Evolutionary conservation across 2,329 filamentous ascomycete genomes (phyloP).

Genomic region (Nemania sp.): DNA sequence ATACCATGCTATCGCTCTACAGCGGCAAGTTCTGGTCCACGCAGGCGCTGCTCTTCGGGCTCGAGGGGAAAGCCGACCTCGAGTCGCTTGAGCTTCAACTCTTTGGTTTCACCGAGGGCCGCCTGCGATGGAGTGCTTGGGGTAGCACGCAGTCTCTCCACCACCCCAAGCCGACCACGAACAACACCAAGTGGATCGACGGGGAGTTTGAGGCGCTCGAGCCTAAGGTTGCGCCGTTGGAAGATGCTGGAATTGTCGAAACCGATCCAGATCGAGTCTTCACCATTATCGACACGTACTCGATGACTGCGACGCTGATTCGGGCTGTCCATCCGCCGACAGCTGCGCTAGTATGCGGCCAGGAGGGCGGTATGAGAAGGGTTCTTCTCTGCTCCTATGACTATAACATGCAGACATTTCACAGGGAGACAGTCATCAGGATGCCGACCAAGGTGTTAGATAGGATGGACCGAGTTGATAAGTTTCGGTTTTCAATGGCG

Average conservation of each 20-base stretch:
- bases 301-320: conserved; percentile 22
- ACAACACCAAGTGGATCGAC: conserved; percentile 2
- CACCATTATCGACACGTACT: conserved; percentile 30
- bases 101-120: conserved; percentile 19
- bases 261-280: conserved; percentile 7
- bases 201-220: conserved; percentile 10
- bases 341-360: conserved; percentile 14
- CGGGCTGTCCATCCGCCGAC: conserved; percentile 25
- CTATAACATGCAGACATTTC: conserved; percentile 22
- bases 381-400: conserved; percentile 31
- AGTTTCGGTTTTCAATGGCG: conserved; percentile 12
- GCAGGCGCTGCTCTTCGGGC: conserved; percentile 9
- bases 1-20: neutral
- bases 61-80: conserved; percentile 17
- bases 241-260: neutral
- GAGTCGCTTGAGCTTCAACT: conserved; percentile 7
- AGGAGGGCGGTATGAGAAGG: conserved; percentile 31
- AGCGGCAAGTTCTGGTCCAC: conserved; percentile 21
- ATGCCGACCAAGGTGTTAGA: conserved; percentile 28
- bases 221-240: neutral
- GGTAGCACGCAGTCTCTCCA: conserved; percentile 13
- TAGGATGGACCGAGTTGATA: conserved; percentile 20
- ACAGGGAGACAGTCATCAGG: conserved; percentile 22
- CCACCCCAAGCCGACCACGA: conserved; percentile 13
- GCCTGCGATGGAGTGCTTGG: conserved; percentile 6